Conservation (phyloP, 371 early-diverging fungal species). For the Paraphysoderma sedebokerense region DNA sequence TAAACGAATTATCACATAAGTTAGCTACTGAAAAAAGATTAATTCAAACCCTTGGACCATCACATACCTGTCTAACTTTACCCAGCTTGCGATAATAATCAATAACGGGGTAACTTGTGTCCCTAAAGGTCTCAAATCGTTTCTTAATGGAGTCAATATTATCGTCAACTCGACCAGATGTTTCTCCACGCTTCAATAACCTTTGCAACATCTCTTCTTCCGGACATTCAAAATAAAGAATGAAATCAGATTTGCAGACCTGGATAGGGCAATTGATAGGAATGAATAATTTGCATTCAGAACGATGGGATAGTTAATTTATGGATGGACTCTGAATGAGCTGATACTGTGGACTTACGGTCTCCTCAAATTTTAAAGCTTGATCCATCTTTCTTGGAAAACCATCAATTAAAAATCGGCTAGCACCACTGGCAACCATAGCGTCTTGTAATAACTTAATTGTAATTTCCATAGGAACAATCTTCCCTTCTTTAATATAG, state of each 20-base stretch:
- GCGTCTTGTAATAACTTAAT: constrained; percentile 73
- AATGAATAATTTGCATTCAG: neutral
- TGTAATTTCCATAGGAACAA: constrained; percentile 91
- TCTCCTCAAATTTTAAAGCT: constrained; percentile 9
- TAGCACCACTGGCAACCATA: constrained; percentile 44
- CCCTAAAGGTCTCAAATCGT: constrained; percentile 28
- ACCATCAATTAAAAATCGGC: constrained; percentile 15
- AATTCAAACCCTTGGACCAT: constrained; percentile 49
- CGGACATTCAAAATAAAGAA: constrained; percentile 33
- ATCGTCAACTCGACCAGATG: constrained; percentile 38
- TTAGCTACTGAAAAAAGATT: neutral
- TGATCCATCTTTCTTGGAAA: constrained; percentile 13
- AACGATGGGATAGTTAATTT: neutral
- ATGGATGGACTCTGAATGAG: neutral
- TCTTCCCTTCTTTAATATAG: constrained; percentile 81
- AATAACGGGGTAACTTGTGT: constrained; percentile 32
- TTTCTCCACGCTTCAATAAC: constrained; percentile 33
- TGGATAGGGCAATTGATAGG: neutral
- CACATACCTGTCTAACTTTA: constrained; percentile 28
- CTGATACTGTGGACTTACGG: constrained; percentile 8
- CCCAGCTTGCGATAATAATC: constrained; percentile 21
- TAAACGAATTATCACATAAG: neutral
- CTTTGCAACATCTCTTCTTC: constrained; percentile 20
- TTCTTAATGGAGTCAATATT: constrained; percentile 35
- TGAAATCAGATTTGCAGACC: constrained; percentile 16